Base-by-base conservation (phyloP, 2,329 filamentous ascomycete species). In the Dactylellina cionopaga region DNA sequence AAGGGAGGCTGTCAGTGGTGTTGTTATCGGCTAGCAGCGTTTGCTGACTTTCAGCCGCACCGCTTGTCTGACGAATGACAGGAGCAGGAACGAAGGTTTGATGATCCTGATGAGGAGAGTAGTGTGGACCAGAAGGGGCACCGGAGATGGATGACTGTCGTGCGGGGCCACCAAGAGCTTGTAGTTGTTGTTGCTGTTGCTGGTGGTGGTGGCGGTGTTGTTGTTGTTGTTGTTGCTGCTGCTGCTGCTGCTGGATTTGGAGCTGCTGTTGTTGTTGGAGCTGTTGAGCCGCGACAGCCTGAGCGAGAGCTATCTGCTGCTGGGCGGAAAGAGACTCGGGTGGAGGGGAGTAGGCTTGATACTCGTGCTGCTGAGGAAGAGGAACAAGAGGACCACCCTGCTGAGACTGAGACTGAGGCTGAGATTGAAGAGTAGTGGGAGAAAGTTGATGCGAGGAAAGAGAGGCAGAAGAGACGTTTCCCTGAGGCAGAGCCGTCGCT, bases 171-270 rank as follows among this genome's bases (percentile, higher is more conserved):
- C 49, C 24, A 10, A 58, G 54, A 1, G 49, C 22, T 46, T 70
- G 63, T 5, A 69, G 58, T n/a, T 74, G 68, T 13, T 52, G 75
- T 11, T 68, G 72, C 13, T 71, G 66, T 5, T 62, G 51, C n/a
- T 77, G 76, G 19, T 77, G 77, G 64, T 80, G 76, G 31, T 76
- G 76, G 27, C 76, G 78, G 33, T 76, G 76, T 27, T 75, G 76
- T 47, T 74, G 74, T 49, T 77, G 77, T 51, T 75, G 74, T 15
- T 75, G 71, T 11, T 69, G 66, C 7, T 66, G 51, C 13, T 78
- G 66, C 13, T 72, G 70, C 22, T 74, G 71, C 55, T 76, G 74
- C 31, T 70, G 64, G 41, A 15, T 25, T 33, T 75, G 74, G n/a
- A n/a, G n/a, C n/a, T n/a, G n/a, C 13, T 75, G 59, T 43, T 75